These are phyloP conservation scores for Boletus coccyginus DNA, from an alignment of 768 basidiomycete genomes.

Conservation along the genomic window DNA sequence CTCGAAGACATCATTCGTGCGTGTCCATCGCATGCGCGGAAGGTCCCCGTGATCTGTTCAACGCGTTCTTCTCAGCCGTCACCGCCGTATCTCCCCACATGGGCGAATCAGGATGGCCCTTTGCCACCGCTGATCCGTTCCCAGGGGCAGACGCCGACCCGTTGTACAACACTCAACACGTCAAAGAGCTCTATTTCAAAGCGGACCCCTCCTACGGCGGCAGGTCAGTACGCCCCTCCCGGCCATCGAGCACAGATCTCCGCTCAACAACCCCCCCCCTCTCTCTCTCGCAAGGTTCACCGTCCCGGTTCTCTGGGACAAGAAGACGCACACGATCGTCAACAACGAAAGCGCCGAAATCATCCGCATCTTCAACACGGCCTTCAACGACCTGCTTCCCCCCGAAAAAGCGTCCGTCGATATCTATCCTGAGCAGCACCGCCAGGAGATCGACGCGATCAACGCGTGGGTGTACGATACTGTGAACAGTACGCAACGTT, in stretches of 20 bases:
- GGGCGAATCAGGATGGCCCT: slow-evolving; percentile 86
- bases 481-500: slow-evolving; percentile 73
- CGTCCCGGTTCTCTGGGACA: slow-evolving; percentile 92
- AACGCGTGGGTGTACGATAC: slow-evolving; percentile 86
- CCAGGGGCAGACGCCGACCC: slow-evolving; percentile 78
- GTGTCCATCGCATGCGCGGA: slow-evolving; percentile 24
- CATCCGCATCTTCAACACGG: slow-evolving; percentile 88
- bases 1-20: slow-evolving; percentile 79
- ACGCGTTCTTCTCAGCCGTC: slow-evolving; percentile 47
- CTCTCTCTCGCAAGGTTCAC: slow-evolving; percentile 54
- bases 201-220: slow-evolving; percentile 71
- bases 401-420: slow-evolving; percentile 63
- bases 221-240: slow-evolving; percentile 40
- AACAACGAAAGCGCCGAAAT: slow-evolving; percentile 97
- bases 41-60: background rate
- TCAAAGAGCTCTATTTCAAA: slow-evolving; percentile 84
- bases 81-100: slow-evolving; percentile 84
- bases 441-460: slow-evolving; percentile 74
- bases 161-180: slow-evolving; percentile 60
- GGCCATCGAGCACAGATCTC: background rate
- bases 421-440: slow-evolving; percentile 73
- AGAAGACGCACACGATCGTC: slow-evolving; percentile 80
- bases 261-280: too few species aligned
- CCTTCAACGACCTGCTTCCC: slow-evolving; percentile 73
- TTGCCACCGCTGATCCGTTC: slow-evolving; percentile 64